Evolutionary conservation across 2,329 filamentous ascomycete genomes (phyloP).

Genomic region (Aspergillus hortae): DNA sequence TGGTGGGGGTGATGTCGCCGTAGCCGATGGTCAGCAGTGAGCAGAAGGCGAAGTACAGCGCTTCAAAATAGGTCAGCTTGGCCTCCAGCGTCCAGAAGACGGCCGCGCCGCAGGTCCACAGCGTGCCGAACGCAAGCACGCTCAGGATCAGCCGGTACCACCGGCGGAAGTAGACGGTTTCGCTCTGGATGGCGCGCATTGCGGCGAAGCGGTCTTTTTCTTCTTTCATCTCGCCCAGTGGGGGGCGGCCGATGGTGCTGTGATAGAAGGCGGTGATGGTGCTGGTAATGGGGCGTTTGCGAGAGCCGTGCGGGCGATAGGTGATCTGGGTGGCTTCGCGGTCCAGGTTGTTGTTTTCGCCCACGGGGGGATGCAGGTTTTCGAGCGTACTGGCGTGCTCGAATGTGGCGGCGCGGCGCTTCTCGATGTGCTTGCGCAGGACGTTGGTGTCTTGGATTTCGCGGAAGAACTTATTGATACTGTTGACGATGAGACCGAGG

Average conservation of each 20-base stretch:
- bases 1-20: slow-evolving; percentile 73
- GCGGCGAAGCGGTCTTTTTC: slow-evolving; percentile 69
- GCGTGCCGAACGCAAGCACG: slow-evolving; percentile 61
- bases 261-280: slow-evolving; percentile 20
- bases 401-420: slow-evolving; percentile 52
- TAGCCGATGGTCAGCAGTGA: slow-evolving; percentile 84
- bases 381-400: slow-evolving; percentile 49
- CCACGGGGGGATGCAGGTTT: slow-evolving; percentile 15
- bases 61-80: slow-evolving; percentile 65
- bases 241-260: slow-evolving; percentile 30
- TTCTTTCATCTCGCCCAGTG: slow-evolving; percentile 57
- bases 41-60: slow-evolving; percentile 82
- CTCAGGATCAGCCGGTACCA: slow-evolving; percentile 74
- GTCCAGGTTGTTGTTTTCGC: slow-evolving; percentile 1
- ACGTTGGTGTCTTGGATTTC: slow-evolving; percentile 62
- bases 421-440: slow-evolving; percentile 56
- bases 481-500: slow-evolving; percentile 77
- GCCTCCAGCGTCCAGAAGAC: slow-evolving; percentile 68
- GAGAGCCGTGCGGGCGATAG: slow-evolving; percentile 7
- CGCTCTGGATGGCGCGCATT: slow-evolving; percentile 75
- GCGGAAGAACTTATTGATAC: slow-evolving; percentile 65
- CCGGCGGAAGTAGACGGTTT: slow-evolving; percentile 61
- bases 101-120: slow-evolving; percentile 78
- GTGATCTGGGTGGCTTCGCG: slow-evolving; percentile 5
- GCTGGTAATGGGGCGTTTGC: slow-evolving; percentile 16